These are phyloP conservation scores for Phytophthora syringae DNA, from an alignment of 352 stramenopile species.

Conservation along the genomic window DNA sequence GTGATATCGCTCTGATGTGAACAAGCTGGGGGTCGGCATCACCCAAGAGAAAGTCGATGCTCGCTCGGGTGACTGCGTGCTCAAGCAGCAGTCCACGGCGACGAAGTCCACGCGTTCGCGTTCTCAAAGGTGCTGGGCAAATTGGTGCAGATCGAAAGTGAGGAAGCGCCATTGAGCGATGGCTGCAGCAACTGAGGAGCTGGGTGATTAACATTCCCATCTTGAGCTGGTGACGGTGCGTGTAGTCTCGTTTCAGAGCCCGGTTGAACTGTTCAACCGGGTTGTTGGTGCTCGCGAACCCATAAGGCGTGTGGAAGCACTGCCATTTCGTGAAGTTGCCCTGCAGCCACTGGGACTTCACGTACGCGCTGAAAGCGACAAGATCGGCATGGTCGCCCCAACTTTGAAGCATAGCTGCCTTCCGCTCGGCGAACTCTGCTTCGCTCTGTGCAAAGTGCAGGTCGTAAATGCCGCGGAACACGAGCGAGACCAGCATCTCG, in stretches of 20 bases:
- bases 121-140: background rate
- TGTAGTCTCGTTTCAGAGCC: conserved; percentile 33
- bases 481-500: background rate
- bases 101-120: background rate
- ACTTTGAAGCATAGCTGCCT: background rate
- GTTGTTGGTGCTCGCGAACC: conserved; percentile 31
- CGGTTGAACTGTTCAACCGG: conserved; percentile 31
- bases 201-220: conserved; percentile 1
- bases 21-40: conserved; percentile 2
- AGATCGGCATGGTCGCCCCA: background rate
- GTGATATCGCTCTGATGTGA: background rate
- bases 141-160: background rate
- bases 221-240: conserved; percentile 6
- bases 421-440: background rate
- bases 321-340: conserved; percentile 14
- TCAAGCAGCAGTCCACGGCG: conserved; percentile 3
- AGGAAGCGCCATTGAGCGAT: background rate
- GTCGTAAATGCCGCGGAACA: conserved; percentile 24
- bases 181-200: background rate
- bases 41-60: conserved; percentile 9
- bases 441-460: conserved; percentile 18
- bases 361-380: background rate
- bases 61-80: background rate
- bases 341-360: background rate
- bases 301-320: conserved; percentile 8